These are phyloP conservation scores for Myochromella boudieri DNA, from an alignment of 768 basidiomycete species.

Conservation along the genomic window DNA sequence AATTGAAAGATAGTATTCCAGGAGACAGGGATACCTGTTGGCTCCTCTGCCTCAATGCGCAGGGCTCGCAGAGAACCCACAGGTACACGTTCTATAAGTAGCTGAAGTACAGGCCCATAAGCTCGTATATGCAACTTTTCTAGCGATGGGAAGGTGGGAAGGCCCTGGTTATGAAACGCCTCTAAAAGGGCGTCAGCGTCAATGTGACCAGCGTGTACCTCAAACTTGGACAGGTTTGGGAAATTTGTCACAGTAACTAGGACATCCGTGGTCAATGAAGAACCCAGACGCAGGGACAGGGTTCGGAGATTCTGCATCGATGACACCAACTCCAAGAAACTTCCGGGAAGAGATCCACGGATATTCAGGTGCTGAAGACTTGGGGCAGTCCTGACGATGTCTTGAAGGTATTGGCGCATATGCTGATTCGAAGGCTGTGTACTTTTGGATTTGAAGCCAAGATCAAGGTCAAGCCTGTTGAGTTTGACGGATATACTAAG, in stretches of 20 bases:
- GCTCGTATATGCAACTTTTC: constrained; percentile 41
- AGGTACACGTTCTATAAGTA: constrained; percentile 33
- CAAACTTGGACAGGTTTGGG: constrained; percentile 36
- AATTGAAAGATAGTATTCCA: constrained; percentile 36
- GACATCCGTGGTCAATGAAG: constrained; percentile 33
- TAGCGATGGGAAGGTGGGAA: constrained; percentile 34
- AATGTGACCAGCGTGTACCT: constrained; percentile 43
- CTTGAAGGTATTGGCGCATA: constrained; percentile 26
- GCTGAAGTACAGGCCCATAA: constrained; percentile 29
- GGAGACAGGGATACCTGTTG: constrained; percentile 18
- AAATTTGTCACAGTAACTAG: constrained; percentile 36
- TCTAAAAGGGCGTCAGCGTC: constrained; percentile 23
- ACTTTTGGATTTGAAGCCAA: constrained; percentile 32
- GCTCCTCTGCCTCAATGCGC: constrained; percentile 36
- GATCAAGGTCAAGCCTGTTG: constrained; percentile 35
- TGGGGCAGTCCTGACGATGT: constrained; percentile 26
- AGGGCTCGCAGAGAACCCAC: constrained; percentile 32
- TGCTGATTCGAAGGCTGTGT: constrained; percentile 16
- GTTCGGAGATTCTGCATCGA: constrained; percentile 30
- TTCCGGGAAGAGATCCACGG: constrained; percentile 33
- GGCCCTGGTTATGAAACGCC: constrained; percentile 6
- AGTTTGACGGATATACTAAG: constrained; percentile 35
- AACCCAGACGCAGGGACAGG: constrained; percentile 39
- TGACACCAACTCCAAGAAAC: constrained; percentile 31
- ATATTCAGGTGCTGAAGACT: constrained; percentile 35